These are phyloP conservation scores for Pugionium dolabratum DNA, from an alignment of 345 rosid genomes.

Conservation along the genomic window DNA sequence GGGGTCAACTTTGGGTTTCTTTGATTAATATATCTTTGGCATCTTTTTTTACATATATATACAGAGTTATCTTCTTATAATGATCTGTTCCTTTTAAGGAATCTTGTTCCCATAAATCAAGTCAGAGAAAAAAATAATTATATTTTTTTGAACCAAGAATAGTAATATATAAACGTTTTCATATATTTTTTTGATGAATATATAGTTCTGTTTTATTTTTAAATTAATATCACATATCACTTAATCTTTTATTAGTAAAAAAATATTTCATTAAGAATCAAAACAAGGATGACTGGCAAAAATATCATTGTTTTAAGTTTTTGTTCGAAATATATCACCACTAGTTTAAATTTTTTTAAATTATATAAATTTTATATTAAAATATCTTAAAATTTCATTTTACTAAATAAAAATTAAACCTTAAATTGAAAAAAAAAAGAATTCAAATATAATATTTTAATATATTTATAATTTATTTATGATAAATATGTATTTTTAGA, in stretches of 20 bases:
- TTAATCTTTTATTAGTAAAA: neutral
- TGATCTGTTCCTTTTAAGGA: conserved; percentile 37
- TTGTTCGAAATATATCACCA: too few species aligned
- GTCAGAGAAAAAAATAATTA: conserved; percentile 1
- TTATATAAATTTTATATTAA: too few species aligned
- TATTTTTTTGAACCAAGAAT: neutral
- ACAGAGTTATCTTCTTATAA: neutral
- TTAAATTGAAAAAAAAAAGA: too few species aligned
- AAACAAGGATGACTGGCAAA: neutral
- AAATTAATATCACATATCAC: neutral
- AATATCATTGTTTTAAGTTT: too few species aligned
- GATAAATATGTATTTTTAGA: too few species aligned
- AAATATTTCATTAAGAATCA: neutral
- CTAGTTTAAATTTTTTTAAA: too few species aligned
- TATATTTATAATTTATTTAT: too few species aligned
- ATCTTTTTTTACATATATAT: conserved; percentile 7
- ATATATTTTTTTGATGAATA: too few species aligned
- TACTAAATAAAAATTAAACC: too few species aligned
- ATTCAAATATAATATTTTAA: too few species aligned
- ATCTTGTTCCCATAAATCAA: conserved; percentile 32
- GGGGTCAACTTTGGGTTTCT: conserved; percentile 10
- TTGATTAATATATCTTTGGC: neutral
- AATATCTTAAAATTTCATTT: too few species aligned
- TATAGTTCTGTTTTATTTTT: too few species aligned
- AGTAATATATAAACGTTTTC: neutral